Conservation (phyloP, 1,284 basidiomycete genomes). For the Farysia itapuensis region DNA sequence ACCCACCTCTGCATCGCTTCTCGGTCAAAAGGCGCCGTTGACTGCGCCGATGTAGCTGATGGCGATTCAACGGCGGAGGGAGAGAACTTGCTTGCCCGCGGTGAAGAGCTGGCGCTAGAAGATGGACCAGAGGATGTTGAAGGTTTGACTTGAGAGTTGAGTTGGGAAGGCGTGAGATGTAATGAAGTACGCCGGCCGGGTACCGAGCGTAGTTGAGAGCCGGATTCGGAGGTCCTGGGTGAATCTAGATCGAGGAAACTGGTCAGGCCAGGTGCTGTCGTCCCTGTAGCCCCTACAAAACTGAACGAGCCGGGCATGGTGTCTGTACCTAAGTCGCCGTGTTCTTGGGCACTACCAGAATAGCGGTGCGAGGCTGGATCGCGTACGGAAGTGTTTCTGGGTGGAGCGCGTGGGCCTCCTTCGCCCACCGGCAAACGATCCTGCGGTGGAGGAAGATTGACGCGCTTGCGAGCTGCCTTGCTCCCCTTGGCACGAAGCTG, state of each 20-base stretch:
- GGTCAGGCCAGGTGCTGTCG: constrained; percentile 24
- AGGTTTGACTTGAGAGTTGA: not conserved
- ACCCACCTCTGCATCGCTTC: constrained; percentile 57
- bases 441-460: constrained; percentile 11
- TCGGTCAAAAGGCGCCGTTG: constrained; percentile 18
- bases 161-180: not conserved
- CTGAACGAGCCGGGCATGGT: constrained; percentile 3
- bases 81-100: not conserved
- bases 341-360: constrained; percentile 6
- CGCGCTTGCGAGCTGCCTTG: constrained; percentile 17
- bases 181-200: constrained; percentile 24
- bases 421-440: constrained; percentile 27
- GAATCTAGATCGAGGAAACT: constrained; percentile 38
- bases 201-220: constrained; percentile 6
- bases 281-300: not conserved
- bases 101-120: not conserved
- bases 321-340: constrained; percentile 28
- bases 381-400: constrained; percentile 28
- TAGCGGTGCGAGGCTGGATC: constrained; percentile 14
- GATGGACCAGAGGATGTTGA: not conserved
- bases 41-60: not conserved
- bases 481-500: no score
- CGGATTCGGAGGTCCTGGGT: constrained; percentile 19
- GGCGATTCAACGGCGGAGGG: not conserved
- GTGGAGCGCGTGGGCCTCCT: constrained; percentile 24